Evolutionary conservation across 2,329 filamentous ascomycete species (phyloP), one percentile per base, ranked within the genome.

Genomic region (Byssoonygena ceratinophila): DNA sequence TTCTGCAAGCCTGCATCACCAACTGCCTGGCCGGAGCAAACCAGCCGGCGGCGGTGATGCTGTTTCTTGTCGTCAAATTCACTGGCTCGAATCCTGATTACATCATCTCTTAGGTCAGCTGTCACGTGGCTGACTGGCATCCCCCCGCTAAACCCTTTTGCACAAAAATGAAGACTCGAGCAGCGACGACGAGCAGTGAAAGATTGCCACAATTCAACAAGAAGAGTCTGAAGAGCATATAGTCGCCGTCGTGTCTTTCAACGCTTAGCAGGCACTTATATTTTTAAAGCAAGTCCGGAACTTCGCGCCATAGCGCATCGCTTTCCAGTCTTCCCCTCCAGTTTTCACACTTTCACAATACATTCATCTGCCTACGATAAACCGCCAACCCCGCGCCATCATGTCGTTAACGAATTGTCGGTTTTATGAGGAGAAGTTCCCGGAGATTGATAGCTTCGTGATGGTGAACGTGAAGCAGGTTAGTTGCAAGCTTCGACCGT

Each of bases 381-480:
- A 29, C 25, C 7, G 29, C 36, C 45, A 44, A 47, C 34, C 50
- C 41, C 76, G 76, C 78, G 76, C 78, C 80, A 85, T 70, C 66
- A 94, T 94, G 87, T 94, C 89, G 74, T 82, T 94, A 77, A 92
- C 87, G 70, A 94, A 94, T 76, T 94, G 87, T 74, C 88, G 89
- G 66, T 96, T 94, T 74, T 96, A 95, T 72, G 89, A 95, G 79
- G 88, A 95, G 76, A 94, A 94, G 74, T 96, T 85, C 67, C 89
- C 89, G 55, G 92, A 97, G 79, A 91, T 98, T 70, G 92, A 98
- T 75, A 94, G 88, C 79, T 97, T 96, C 75, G 94, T 98, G 69
- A 98, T 98, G 92, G 92, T 98, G 71, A 98, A 97, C 74, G 92
- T 97, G 65, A 94, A 95, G 81, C 89, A 95, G 83, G 86, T 90